Evolutionary conservation across 768 basidiomycete genomes (phyloP), one percentile per base, ranked within the genome.

Genomic region (Lactarius trivialis): DNA sequence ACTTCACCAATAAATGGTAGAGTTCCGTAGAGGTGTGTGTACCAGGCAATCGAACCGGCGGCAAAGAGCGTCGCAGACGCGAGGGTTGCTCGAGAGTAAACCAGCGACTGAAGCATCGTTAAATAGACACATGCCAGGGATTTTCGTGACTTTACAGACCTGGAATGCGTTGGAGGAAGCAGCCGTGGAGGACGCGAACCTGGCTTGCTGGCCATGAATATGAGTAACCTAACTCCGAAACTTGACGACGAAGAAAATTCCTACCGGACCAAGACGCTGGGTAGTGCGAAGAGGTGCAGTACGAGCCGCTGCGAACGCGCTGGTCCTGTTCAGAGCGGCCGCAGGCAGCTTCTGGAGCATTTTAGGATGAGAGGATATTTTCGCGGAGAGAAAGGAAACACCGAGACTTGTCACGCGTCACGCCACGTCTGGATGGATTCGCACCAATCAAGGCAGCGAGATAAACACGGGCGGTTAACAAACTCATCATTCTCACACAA

Each of bases 1-100:
- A 88, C 96, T 76, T 97, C 88, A 62, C 89, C 85, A 68, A 98
- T 71, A 77, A 98, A 93, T 34, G 94, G 92, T 60, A 94, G 79
- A 33, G 83, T 78, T 66, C 95, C 97, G 74, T 94, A 98, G 60
- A 94, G 83, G 74, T 94, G 89, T 70, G 91, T 88, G 80, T 99
- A 99, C 93, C 93, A 97, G 59, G 92, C 93, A 74, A 97, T 83
- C 52, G 96, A 88, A 65, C 97, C 97, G 65, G 77, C 89, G 52
- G 94, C 83, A 73, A 91, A 74, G 60, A 87, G 77, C 54, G 91
- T 85, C 64, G 85, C 85, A 52, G 93, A 85, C 60, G 84, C 83
- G 65, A 92, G 82, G 28, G 89, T 82, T 61, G 85, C 79, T 72
- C 85, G 86, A 60, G 91, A 92, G 71, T 78, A 82, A 67, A 86